Conservation (phyloP, 768 basidiomycete genomes). For the Grammothele lineata region DNA sequence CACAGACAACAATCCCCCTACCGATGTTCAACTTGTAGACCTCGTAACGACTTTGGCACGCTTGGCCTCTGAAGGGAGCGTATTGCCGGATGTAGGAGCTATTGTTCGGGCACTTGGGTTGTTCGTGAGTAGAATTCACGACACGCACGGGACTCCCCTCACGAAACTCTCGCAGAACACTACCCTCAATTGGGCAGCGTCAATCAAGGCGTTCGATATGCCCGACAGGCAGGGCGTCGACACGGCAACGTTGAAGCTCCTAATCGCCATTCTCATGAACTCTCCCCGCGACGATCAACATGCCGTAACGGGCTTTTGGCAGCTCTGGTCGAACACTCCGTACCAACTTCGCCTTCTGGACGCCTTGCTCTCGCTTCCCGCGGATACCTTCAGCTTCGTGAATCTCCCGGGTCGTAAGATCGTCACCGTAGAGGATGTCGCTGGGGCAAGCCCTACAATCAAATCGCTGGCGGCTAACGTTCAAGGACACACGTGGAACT, state of each 20-base stretch:
- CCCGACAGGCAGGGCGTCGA: conserved; percentile 82
- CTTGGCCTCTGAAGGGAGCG: conserved; percentile 66
- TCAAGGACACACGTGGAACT: conserved; percentile 94
- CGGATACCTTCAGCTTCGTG: conserved; percentile 91
- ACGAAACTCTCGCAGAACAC: conserved; percentile 53
- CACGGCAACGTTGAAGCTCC: conserved; percentile 81
- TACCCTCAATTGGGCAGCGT: conserved; percentile 71
- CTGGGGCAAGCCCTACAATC: conserved; percentile 84
- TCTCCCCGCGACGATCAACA: conserved; percentile 78
- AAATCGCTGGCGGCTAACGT: conserved; percentile 87
- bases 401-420: conserved; percentile 78
- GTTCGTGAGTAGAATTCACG: conserved; percentile 69
- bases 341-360: conserved; percentile 87
- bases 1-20: conserved; percentile 65
- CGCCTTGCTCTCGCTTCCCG: conserved; percentile 81
- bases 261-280: conserved; percentile 84
- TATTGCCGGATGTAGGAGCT: conserved; percentile 69
- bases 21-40: conserved; percentile 66
- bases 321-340: conserved; percentile 76
- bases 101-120: conserved; percentile 69
- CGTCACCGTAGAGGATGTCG: conserved; percentile 86
- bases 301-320: conserved; percentile 84
- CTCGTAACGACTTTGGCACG: conserved; percentile 64
- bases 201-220: conserved; percentile 85
- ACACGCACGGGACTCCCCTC: too few relatives aligned